A percentile compares a stretch with the other conserved stretches of the same genome.
phyloP scores from a whole-genome alignment of 495 filamentous ascomycete genomes.

The Talaromyces nanjingensis region DNA sequence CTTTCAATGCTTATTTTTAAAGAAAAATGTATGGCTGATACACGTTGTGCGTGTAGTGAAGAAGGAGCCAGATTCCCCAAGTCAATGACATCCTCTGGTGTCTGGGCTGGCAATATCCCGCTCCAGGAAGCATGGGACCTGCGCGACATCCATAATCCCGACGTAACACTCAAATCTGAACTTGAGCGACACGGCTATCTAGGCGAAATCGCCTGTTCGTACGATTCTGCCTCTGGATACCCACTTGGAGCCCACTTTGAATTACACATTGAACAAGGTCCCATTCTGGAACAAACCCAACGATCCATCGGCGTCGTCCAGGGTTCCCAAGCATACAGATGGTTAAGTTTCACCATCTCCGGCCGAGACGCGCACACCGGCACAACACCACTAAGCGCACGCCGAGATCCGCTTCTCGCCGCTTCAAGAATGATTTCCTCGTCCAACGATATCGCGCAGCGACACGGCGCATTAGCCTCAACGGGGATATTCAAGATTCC shows the following conservation, averaged over 20 bases:
- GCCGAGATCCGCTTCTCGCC: constrained; percentile 57
- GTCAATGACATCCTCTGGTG: constrained; percentile 68
- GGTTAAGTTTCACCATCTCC: constrained; percentile 60
- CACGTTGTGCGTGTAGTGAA: constrained; percentile 34
- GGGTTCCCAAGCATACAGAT: constrained; percentile 60
- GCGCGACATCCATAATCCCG: constrained; percentile 46
- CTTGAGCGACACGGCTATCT: constrained; percentile 67
- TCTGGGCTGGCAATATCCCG: constrained; percentile 65
- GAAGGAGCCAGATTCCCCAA: constrained; percentile 77
- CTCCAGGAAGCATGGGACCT: constrained; percentile 55
- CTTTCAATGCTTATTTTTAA: background rate
- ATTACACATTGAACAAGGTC: constrained; percentile 77
- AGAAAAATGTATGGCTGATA: background rate
- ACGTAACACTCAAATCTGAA: constrained; percentile 58
- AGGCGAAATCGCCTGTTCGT: constrained; percentile 48
- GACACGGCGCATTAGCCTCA: constrained; percentile 52
- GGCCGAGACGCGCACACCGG: constrained; percentile 70
- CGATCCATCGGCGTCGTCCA: constrained; percentile 65
- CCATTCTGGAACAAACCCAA: constrained; percentile 53
- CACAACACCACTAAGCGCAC: constrained; percentile 58
- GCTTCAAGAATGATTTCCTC: constrained; percentile 63
- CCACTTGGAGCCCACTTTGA: constrained; percentile 80
- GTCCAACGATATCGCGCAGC: constrained; percentile 54
- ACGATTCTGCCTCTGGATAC: constrained; percentile 28
- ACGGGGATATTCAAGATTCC: constrained; percentile 64